Base-by-base conservation (phyloP, 2,329 filamentous ascomycete genomes). In the Phialophora tarda region DNA sequence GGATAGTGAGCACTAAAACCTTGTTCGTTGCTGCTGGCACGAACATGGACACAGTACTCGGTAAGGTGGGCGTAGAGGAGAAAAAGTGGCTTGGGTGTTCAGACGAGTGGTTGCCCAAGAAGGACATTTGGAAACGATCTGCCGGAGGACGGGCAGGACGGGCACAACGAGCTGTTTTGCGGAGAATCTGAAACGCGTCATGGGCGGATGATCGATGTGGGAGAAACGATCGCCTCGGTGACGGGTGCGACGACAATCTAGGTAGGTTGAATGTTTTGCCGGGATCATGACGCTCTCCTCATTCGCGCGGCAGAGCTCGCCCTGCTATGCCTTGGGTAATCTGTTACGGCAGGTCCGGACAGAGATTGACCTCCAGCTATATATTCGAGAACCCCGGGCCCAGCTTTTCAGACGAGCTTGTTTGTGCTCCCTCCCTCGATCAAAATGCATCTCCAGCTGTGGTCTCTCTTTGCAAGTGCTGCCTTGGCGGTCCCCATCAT, bases 391-490 rank as follows among this genome's bases (percentile, higher is more conserved):
- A 53, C 58, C 54, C 26, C 14, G 10, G 54, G 50, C 38, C 28
- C 23, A 51, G 28, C 24, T 57, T 51, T 59, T 28, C 28, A 5
- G 57, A 51, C 14, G 51, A 53, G 47, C 50, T 54, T 55, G 28
- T 32, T 57, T 65, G 30, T 56, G 7, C 21, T 57, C 51, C 23
- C 51, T 34, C 34, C 41, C 38, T 53, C 21, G 34, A n/a, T n/a
- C 48, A 64, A 55, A 23, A 70, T 70, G 68, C 58, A 68, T 61
- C 50, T 70, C 24, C 53, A 53, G 21, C 26, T 66, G 28, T 62
- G 56, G 63, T 70, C 68, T 11, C 61, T 70, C n/a, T 50, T 70
- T 24, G 63, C 48, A 30, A 63, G 65, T 57, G 47, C 65, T 28
- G 59, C 56, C 51, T 60, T 69, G 51, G 69, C 64, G 17, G 64